phyloP scores from a whole-genome alignment of 2,329 filamentous ascomycete species.

The Apiospora kogelbergensis region DNA sequence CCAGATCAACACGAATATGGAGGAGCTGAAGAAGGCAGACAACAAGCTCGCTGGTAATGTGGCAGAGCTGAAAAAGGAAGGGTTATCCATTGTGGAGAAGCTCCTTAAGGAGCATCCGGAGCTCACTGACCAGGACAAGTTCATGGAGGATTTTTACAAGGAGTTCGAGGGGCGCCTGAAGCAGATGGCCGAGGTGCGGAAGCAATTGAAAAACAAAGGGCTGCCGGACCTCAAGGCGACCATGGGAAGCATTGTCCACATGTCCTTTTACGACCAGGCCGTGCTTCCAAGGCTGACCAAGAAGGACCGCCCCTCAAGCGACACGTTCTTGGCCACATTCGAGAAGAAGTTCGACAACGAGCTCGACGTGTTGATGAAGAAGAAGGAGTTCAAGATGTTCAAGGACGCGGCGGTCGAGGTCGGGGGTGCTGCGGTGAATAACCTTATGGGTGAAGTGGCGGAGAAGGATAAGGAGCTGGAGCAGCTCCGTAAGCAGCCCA shows the following conservation, averaged over 20 bases:
- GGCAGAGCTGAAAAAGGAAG: neutral
- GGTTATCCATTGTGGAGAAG: neutral
- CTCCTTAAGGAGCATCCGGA: neutral
- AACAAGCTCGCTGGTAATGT: neutral
- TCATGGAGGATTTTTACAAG: neutral
- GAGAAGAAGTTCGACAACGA: neutral
- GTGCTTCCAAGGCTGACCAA: neutral
- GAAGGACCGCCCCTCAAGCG: neutral
- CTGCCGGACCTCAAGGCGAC: neutral
- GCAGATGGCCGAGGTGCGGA: neutral
- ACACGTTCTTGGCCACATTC: neutral
- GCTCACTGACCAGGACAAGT: neutral
- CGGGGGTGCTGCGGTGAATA: neutral
- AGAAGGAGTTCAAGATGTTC: neutral
- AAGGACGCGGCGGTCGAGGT: neutral
- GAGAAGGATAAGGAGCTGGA: neutral
- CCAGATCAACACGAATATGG: fast-evolving
- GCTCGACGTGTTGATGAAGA: neutral
- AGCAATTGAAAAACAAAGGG: neutral
- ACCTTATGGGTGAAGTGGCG: too few relatives aligned
- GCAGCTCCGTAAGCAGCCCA: neutral
- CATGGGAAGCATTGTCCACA: neutral
- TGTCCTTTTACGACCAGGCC: neutral
- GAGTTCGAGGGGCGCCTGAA: neutral
- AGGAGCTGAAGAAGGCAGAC: neutral